Percentiles rank a stretch among this genome's conserved stretches.
phyloP scores from a whole-genome alignment of 441 rosid species.

The Adansonia rubrostipa region DNA sequence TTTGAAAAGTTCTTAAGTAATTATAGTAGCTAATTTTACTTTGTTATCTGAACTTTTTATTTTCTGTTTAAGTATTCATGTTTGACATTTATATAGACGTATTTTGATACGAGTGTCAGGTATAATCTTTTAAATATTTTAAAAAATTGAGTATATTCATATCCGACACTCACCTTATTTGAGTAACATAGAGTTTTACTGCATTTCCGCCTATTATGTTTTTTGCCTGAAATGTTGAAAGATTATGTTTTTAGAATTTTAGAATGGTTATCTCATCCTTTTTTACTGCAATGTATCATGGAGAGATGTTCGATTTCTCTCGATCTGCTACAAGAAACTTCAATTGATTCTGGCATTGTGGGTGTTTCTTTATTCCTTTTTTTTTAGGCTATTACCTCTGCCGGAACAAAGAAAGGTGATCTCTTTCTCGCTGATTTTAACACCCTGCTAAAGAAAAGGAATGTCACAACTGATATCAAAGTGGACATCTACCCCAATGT shows the following conservation, averaged over 20 bases:
- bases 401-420: conserved; percentile 65
- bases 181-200: neutral
- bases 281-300: neutral
- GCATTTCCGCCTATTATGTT: neutral
- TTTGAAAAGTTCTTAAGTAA: no score
- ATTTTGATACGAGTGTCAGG: no score
- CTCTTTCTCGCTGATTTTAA: conserved; percentile 54
- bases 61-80: no score
- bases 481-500: conserved; percentile 86
- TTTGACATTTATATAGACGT: no score
- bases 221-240: neutral
- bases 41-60: no score
- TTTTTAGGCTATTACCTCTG: conserved; percentile 58
- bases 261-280: neutral
- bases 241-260: neutral
- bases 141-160: no score
- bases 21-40: neutral
- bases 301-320: neutral
- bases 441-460: conserved; percentile 88
- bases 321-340: neutral
- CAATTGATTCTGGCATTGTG: neutral
- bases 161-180: no score
- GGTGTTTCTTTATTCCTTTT: neutral
- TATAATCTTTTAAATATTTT: no score
- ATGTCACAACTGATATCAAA: conserved; percentile 83